Evolutionary conservation across 441 rosid genomes (phyloP).

Genomic region (Brassica balearica): DNA sequence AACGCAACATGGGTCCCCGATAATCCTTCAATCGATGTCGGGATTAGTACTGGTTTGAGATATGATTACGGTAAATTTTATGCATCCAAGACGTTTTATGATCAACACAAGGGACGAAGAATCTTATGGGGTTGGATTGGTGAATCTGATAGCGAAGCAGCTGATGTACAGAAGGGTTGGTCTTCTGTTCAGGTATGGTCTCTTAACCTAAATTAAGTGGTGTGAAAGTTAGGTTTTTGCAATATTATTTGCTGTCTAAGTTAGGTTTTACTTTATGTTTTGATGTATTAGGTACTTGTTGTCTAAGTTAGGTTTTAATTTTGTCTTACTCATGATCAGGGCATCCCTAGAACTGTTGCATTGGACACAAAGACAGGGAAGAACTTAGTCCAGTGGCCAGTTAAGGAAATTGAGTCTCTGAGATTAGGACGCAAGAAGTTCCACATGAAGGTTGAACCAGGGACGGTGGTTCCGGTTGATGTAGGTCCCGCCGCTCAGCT

Average conservation of each 20-base stretch:
- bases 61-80: conserved; percentile 78
- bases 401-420: conserved; percentile 69
- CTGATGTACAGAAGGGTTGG: conserved; percentile 81
- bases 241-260: conserved; percentile 21
- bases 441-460: conserved; percentile 55
- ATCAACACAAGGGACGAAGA: conserved; percentile 62
- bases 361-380: conserved; percentile 66
- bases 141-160: conserved; percentile 72
- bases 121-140: conserved; percentile 84
- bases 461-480: conserved; percentile 59
- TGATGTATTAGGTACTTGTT: neutral
- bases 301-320: conserved; percentile 1
- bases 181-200: conserved; percentile 75
- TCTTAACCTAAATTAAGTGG: neutral
- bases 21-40: conserved; percentile 67
- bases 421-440: conserved; percentile 56
- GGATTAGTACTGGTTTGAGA: conserved; percentile 58
- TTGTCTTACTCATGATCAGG: conserved; percentile 43
- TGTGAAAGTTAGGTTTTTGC: neutral
- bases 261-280: neutral
- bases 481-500: conserved; percentile 73
- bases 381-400: conserved; percentile 75
- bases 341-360: conserved; percentile 67
- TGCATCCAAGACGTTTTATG: conserved; percentile 84
- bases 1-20: conserved; percentile 75